phyloP scores from a whole-genome alignment of 208 protist genomes.

The Trypanosoma melophagium region DNA sequence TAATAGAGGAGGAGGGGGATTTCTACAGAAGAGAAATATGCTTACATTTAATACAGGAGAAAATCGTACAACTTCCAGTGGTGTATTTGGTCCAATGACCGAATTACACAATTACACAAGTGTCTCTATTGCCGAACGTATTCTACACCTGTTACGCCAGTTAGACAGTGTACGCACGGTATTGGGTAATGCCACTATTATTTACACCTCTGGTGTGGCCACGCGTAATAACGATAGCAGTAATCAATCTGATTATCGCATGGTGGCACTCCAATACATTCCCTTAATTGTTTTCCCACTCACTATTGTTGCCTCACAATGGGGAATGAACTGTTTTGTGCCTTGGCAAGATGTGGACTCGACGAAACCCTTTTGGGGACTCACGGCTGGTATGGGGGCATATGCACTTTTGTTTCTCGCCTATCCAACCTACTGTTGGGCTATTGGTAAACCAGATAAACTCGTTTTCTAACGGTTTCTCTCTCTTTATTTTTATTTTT shows the following conservation, averaged over 20 bases:
- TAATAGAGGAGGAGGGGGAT: not conserved
- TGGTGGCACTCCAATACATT: slow-evolving; percentile 51
- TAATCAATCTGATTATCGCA: slow-evolving; percentile 49
- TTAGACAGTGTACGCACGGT: slow-evolving; percentile 48
- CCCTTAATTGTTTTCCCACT: slow-evolving; percentile 46
- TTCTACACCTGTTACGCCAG: slow-evolving; percentile 34
- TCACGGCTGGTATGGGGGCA: slow-evolving; percentile 33
- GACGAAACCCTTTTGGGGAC: slow-evolving; percentile 49
- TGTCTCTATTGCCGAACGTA: slow-evolving; percentile 23
- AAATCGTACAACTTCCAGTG: not conserved
- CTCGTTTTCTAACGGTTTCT: slow-evolving; percentile 34
- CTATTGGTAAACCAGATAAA: slow-evolving; percentile 32
- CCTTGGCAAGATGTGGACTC: slow-evolving; percentile 37
- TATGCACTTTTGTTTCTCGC: slow-evolving; percentile 24
- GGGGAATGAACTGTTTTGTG: slow-evolving; percentile 67
- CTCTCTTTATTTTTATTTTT: too few species aligned
- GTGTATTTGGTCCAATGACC: not conserved
- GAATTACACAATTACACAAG: not conserved
- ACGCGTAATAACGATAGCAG: slow-evolving; percentile 39
- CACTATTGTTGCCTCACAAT: slow-evolving; percentile 59
- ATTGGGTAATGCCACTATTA: slow-evolving; percentile 59
- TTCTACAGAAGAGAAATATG: not conserved
- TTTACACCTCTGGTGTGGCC: slow-evolving; percentile 59
- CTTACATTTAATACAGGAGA: not conserved
- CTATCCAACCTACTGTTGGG: slow-evolving; percentile 49